A percentile compares a stretch with the other conserved stretches of the same genome.
Evolutionary conservation across 2,329 filamentous ascomycete genomes (phyloP).

Genomic region (Aspergillus tanneri): DNA sequence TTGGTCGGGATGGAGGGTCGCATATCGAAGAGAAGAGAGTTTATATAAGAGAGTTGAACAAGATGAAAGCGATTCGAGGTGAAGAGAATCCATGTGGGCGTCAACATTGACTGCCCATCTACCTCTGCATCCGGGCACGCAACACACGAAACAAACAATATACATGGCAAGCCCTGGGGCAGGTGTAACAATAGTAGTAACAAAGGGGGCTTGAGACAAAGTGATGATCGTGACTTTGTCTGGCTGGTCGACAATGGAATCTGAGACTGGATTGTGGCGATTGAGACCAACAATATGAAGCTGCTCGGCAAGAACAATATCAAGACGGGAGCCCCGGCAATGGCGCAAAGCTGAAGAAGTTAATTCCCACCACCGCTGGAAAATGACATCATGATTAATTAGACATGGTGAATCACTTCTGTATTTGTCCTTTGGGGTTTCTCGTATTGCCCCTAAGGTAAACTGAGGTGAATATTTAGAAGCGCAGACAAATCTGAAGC

Average conservation of each 20-base stretch:
- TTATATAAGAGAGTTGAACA: conserved; percentile 16
- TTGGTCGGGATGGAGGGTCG: neutral
- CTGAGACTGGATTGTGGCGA: neutral
- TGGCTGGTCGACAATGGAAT: neutral
- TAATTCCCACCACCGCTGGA: neutral
- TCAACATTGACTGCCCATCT: conserved; percentile 2
- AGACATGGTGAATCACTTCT: too few species aligned
- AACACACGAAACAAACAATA: conserved; percentile 34
- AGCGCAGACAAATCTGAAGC: too few species aligned
- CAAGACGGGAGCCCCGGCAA: conserved; percentile 17
- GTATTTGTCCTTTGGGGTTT: too few species aligned
- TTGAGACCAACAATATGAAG: conserved; percentile 28
- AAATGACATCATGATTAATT: too few species aligned
- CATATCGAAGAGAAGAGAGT: conserved; percentile 1
- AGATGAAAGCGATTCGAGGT: neutral
- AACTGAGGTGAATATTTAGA: too few species aligned
- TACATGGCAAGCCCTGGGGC: neutral
- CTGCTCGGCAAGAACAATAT: conserved; percentile 25
- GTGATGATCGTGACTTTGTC: conserved; percentile 2
- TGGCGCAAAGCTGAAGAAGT: neutral
- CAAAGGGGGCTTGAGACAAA: conserved; percentile 12
- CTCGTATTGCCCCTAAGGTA: too few species aligned
- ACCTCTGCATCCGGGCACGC: conserved; percentile 7
- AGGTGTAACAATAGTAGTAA: conserved; percentile 14
- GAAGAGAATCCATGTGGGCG: neutral